These are phyloP conservation scores for Dittrichia graveolens DNA, from an alignment of 129 eudicot genomes.

Conservation along the genomic window DNA sequence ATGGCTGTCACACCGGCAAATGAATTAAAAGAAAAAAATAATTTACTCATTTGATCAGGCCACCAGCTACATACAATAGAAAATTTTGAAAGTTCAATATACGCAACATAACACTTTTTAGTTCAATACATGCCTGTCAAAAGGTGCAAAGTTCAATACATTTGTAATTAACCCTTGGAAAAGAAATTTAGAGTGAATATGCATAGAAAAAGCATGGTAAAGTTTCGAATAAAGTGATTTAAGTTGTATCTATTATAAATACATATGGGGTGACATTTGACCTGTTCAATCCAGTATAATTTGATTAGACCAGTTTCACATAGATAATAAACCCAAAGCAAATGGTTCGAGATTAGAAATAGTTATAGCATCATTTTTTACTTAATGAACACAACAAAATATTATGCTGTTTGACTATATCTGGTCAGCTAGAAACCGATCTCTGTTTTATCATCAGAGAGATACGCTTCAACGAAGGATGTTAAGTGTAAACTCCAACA, in stretches of 20 bases:
- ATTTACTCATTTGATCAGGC: too few species aligned
- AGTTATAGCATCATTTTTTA: not conserved
- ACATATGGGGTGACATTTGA: not conserved
- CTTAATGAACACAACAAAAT: not conserved
- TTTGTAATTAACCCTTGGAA: too few species aligned
- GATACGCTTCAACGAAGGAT: constrained; percentile 54
- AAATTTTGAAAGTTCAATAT: too few species aligned
- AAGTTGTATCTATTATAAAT: not conserved
- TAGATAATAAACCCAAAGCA: not conserved
- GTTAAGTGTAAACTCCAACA: constrained; percentile 29
- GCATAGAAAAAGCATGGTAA: too few species aligned
- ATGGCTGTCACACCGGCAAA: too few species aligned
- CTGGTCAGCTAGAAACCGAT: constrained; percentile 69
- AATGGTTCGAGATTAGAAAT: not conserved
- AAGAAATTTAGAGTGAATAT: too few species aligned
- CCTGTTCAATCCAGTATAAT: not conserved
- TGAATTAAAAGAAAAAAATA: too few species aligned
- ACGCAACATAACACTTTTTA: too few species aligned
- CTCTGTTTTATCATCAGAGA: constrained; percentile 59
- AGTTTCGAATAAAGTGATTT: not conserved
- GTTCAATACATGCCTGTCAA: too few species aligned
- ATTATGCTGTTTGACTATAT: constrained; percentile 2
- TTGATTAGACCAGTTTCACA: not conserved
- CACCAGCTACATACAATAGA: too few species aligned
- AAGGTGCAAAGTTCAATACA: too few species aligned